phyloP scores from a whole-genome alignment of 2,329 filamentous ascomycete genomes.

The Apiospora pterosperma region DNA sequence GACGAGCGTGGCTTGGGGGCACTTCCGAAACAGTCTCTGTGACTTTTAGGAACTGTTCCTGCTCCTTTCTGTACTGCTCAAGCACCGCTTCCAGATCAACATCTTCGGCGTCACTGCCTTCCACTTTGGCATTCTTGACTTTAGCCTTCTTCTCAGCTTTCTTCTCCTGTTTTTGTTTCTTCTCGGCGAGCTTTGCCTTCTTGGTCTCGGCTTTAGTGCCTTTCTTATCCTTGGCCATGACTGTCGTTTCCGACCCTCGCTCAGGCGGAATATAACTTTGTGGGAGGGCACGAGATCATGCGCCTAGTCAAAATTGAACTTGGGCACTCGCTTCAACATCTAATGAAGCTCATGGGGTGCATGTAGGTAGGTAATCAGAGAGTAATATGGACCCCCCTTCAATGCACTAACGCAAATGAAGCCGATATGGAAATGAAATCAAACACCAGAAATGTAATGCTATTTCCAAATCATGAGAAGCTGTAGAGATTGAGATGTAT shows the following conservation, averaged over 20 bases:
- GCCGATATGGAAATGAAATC: not conserved
- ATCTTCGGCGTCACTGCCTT: slow-evolving; percentile 87
- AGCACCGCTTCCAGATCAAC: slow-evolving; percentile 91
- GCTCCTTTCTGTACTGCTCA: slow-evolving; percentile 86
- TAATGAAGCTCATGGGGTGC: not conserved
- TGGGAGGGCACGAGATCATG: not conserved
- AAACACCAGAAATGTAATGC: not conserved
- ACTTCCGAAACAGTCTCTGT: slow-evolving; percentile 71
- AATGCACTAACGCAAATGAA: not conserved
- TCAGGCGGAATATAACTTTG: not conserved
- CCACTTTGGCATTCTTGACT: slow-evolving; percentile 62
- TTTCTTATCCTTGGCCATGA: slow-evolving; percentile 45
- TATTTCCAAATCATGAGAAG: not conserved
- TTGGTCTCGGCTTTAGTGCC: slow-evolving; percentile 35
- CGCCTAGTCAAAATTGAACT: not conserved
- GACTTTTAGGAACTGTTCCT: slow-evolving; percentile 91
- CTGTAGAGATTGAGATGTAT: not conserved
- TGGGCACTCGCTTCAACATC: not conserved
- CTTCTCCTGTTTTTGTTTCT: slow-evolving; percentile 77
- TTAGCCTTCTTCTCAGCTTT: slow-evolving; percentile 87
- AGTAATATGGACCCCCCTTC: not conserved
- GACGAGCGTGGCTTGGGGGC: slow-evolving; percentile 79
- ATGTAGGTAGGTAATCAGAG: not conserved
- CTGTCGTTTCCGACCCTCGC: not conserved
- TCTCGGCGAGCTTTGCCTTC: slow-evolving; percentile 52